phyloP scores from a whole-genome alignment of 179 eudicot species.

The Spergularia azorica region DNA sequence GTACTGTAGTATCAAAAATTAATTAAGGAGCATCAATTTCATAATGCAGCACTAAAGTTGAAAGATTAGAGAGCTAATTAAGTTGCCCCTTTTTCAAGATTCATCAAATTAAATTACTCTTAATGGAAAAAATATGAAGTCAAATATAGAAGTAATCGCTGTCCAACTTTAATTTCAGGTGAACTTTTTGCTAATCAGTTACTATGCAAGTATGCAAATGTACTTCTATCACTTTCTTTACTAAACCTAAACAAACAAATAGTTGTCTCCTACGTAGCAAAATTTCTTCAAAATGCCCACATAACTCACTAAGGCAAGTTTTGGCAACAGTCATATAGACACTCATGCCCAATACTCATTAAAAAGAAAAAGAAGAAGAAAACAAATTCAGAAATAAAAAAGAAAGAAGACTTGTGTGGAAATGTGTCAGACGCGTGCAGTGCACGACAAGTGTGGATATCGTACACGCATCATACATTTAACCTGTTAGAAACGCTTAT shows the following conservation, averaged over 20 bases:
- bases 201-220: slow-evolving; percentile 13
- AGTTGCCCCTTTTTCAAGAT: slow-evolving; percentile 22
- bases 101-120: slow-evolving; percentile 22
- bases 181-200: slow-evolving; percentile 13
- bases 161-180: slow-evolving; percentile 12
- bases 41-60: slow-evolving; percentile 28
- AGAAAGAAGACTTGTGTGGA: too few relatives aligned
- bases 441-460: too few relatives aligned
- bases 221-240: slow-evolving; percentile 14
- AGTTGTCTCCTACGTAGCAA: slow-evolving; percentile 25
- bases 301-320: too few relatives aligned
- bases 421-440: too few relatives aligned
- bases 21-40: slow-evolving; percentile 33
- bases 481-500: too few relatives aligned
- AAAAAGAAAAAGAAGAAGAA: too few relatives aligned
- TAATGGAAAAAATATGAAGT: slow-evolving; percentile 13
- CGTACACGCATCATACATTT: too few relatives aligned
- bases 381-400: too few relatives aligned
- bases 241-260: slow-evolving; percentile 12
- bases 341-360: too few relatives aligned
- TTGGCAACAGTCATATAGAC: too few relatives aligned
- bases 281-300: neutral
- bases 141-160: slow-evolving; percentile 18
- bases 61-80: slow-evolving; percentile 17
- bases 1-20: slow-evolving; percentile 13